Evolutionary conservation across 176 grass and related monocot genomes (phyloP), one percentile per base, ranked within the genome.

Genomic region (Avena sativa): DNA sequence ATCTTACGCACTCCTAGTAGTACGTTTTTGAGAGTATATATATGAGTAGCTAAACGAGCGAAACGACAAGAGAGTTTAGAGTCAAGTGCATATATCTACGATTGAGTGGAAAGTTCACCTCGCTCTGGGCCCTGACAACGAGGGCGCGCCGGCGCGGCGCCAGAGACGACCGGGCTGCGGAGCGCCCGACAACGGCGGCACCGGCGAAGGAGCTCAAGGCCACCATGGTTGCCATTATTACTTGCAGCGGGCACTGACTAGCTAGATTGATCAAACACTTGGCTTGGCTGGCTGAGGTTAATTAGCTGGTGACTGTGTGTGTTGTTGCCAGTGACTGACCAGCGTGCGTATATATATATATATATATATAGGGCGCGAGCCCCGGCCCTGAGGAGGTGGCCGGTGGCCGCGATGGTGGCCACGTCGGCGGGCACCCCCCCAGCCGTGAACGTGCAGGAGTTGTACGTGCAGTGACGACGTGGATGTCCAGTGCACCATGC

Each of bases 141-240:
- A 79, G 2, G 49, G 47, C 8, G 2, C 49, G 49, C 1, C 84
- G 32, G 74, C 62, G 62, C 30, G 2, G 74, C 4, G 62, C 9
- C 13, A 50, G 44, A 8, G 66, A 28, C 12, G 16, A 44, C 8
- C 81, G 4, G 34, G 51, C 51, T 1, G 43, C 38, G 8, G 57
- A 34, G 62, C 59, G 15, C 6, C 26, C 56, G 16, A 21, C 34
- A 36, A 36, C 32, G 1, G 65, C 17, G 30, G 64, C 52, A 13
- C 23, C 62, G 48, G 46, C n/a, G 49, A 86, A 25, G 30, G 61
- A 56, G 74, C 20, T 78, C 48, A 72, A 43, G 12, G 67, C 52
- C n/a, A 68, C 14, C 19, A 50, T 57, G 1, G 60, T 15, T 6
- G 84, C 61, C 84, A 86, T 86, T 78, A 86, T 86, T 78, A 60